Evolutionary conservation across 116 monocot genomes (phyloP).

Genomic region (Phalaenopsis hybrid): DNA sequence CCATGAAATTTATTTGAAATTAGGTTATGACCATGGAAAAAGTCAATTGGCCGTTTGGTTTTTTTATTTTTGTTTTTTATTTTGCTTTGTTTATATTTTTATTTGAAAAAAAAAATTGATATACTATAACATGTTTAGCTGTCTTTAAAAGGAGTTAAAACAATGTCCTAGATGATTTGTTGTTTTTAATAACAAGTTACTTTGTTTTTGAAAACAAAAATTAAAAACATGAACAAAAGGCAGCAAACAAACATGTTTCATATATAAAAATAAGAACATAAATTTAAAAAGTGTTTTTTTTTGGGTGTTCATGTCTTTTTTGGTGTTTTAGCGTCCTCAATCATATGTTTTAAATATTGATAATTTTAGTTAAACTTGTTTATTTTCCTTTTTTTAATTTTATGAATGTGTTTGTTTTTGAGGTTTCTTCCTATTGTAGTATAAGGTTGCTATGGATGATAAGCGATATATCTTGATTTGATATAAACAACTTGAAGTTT

Average conservation of each 20-base stretch:
- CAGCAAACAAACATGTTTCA: too few relatives aligned
- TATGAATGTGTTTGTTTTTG: not conserved
- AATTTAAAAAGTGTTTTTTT: too few relatives aligned
- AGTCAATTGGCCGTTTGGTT: not conserved
- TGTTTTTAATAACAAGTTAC: too few relatives aligned
- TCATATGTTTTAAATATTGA: not conserved
- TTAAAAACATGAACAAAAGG: too few relatives aligned
- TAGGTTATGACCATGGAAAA: not conserved
- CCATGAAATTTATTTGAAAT: not conserved
- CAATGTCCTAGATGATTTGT: too few relatives aligned
- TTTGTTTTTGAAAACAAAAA: too few relatives aligned
- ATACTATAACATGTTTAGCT: too few relatives aligned
- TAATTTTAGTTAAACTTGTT: not conserved
- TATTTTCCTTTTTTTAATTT: not conserved
- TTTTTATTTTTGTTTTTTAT: too few relatives aligned
- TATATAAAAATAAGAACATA: too few relatives aligned
- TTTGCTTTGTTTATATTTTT: too few relatives aligned
- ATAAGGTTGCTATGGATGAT: not conserved
- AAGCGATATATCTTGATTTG: not conserved
- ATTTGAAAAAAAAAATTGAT: too few relatives aligned
- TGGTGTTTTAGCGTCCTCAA: not conserved
- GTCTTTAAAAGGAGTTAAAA: too few relatives aligned
- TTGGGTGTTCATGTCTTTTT: not conserved
- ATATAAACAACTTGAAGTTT: not conserved
- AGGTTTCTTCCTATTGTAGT: not conserved